Base-by-base conservation (phyloP, 2,329 filamentous ascomycete species). In the Talaromyces albobiverticillius region DNA sequence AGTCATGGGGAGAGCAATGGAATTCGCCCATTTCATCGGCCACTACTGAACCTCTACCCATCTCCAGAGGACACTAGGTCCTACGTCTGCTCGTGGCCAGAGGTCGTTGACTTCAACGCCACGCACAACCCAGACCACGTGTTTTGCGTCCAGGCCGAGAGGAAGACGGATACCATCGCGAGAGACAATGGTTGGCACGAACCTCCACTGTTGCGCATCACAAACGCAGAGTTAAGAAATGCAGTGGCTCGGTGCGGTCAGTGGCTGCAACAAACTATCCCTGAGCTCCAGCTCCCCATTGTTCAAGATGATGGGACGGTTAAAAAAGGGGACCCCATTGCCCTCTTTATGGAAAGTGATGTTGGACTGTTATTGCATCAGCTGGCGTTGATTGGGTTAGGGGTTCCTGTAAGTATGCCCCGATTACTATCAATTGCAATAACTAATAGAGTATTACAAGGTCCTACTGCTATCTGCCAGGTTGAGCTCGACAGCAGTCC, bases 341-440 rank as follows among this genome's bases (percentile, higher is more conserved):
- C 31, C 22, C 23, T 53, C 6, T 26, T 53, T 16, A 53, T 53
- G 51, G 51, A 53, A 9, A 53, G 51, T 10, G 36, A 53, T n/a
- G 7, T 47, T 11, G 43, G 42, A n/a, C 51, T 53, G 9, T 25
- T 53, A n/a, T 31, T 53, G 16, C 43, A 53, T 32, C 51, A 40
- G 14, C 40, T 53, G 22, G 51, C 51, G 16, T 32, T 53, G 43
- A 53, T 47, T 14, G 42, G 31, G 16, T 22, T 53, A 18, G 51
- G 51, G 16, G 18, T 47, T 7, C 51, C 51, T 13, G 47, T 50
- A 34, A 13, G 45, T 47, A 31, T 31, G 25, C 25, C 31, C 31
- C n/a, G n/a, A 9, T 9, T 9, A 29, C 5, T 29, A 29, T 9
- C 25, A 46, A 31, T 47, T 18, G 22, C 16, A 9, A 34, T 1